phyloP scores from a whole-genome alignment of 2,329 filamentous ascomycete species.

The Botrytis tulipae region DNA sequence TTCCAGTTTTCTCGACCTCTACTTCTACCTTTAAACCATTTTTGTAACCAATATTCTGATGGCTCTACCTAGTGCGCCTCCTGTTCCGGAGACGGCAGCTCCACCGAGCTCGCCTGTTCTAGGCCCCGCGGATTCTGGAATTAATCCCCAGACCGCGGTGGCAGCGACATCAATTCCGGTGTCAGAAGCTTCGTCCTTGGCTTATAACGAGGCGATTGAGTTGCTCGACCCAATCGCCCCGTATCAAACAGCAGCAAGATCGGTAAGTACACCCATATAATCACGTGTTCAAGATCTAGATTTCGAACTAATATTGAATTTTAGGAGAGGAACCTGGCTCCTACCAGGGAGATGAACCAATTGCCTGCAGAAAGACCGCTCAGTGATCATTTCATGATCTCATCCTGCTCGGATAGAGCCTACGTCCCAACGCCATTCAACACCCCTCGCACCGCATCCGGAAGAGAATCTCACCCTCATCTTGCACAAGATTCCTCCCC shows the following conservation, averaged over 20 bases:
- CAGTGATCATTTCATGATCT: conserved; percentile 9
- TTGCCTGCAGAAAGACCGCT: not conserved
- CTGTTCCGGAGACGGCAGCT: not conserved
- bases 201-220: conserved; percentile 9
- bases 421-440: conserved; percentile 18
- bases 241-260: not conserved
- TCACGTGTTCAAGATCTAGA: conserved; percentile 1
- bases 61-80: not conserved
- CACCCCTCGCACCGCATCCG: not conserved
- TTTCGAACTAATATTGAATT: not conserved
- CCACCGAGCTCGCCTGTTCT: conserved; percentile 18
- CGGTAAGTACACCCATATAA: not conserved
- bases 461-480: not conserved
- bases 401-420: conserved; percentile 7
- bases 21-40: not conserved
- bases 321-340: not conserved
- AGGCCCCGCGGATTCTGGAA: not conserved
- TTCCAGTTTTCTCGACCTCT: not conserved
- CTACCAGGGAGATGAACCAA: not conserved
- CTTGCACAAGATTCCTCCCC: not conserved
- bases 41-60: not conserved
- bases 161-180: not conserved
- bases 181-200: not conserved
- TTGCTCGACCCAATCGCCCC: not conserved
- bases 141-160: not conserved